These are phyloP conservation scores for Cryoendolithus antarcticus DNA, from an alignment of 2,329 filamentous ascomycete genomes.

Conservation along the genomic window DNA sequence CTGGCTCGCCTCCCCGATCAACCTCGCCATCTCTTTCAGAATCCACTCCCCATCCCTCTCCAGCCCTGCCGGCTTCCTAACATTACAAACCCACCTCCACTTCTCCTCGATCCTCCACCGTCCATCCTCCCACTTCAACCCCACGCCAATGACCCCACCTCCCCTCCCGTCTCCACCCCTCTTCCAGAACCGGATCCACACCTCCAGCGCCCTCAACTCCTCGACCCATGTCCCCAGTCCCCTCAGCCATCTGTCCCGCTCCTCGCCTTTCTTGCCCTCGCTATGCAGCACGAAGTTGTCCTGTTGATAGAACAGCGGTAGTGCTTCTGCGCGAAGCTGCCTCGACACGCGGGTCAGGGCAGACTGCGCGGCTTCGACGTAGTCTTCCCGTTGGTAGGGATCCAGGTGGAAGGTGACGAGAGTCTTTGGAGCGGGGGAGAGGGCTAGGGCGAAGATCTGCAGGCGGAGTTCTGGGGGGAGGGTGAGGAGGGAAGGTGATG, in stretches of 20 bases:
- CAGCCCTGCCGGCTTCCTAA: conserved; percentile 12
- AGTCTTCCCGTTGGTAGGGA: conserved; percentile 16
- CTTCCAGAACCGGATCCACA: background rate
- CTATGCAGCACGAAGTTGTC: conserved; percentile 21
- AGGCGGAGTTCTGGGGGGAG: conserved; percentile 17
- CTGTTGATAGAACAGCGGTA: conserved; percentile 19
- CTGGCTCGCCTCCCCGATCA: too few species aligned
- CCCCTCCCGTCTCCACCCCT: background rate
- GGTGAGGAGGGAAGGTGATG: conserved; percentile 5
- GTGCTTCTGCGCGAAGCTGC: conserved; percentile 16
- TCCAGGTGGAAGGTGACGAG: conserved; percentile 20
- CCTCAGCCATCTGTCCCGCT: conserved; percentile 15
- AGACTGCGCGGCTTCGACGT: conserved; percentile 15
- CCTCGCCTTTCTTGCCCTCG: conserved; percentile 16
- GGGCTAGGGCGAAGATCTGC: conserved; percentile 15
- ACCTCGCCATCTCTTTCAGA: too few species aligned
- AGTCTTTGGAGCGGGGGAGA: conserved; percentile 11
- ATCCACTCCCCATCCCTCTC: conserved; percentile 10
- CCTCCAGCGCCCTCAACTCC: background rate
- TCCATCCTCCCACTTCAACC: conserved; percentile 7
- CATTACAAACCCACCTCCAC: conserved; percentile 21
- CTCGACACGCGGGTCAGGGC: conserved; percentile 15
- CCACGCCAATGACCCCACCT: conserved; percentile 12
- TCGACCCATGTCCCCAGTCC: conserved; percentile 16
- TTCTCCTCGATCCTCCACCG: conserved; percentile 11